These are phyloP conservation scores for Umbellularia californica DNA, from an alignment of 164 flowering plant genomes.

Conservation along the genomic window DNA sequence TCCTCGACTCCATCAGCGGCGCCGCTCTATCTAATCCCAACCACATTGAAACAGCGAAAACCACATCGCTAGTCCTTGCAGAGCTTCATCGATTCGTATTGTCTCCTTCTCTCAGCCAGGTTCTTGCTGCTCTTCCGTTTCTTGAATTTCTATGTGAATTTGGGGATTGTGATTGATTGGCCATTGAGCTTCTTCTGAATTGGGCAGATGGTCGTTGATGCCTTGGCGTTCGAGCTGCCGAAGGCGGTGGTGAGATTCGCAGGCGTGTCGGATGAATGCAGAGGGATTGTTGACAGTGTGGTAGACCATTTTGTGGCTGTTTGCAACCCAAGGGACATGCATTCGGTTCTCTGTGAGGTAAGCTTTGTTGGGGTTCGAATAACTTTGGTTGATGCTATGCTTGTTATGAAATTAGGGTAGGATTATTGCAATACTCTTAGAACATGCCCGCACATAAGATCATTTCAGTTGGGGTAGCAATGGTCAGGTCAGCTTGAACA, in stretches of 20 bases:
- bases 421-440: too few species aligned
- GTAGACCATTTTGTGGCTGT: constrained; percentile 30
- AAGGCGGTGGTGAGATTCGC: constrained; percentile 56
- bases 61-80: constrained; percentile 35
- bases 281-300: constrained; percentile 36
- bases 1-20: constrained; percentile 36
- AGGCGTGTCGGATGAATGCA: constrained; percentile 36
- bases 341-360: constrained; percentile 72
- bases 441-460: too few species aligned
- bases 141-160: not conserved
- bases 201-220: constrained; percentile 51
- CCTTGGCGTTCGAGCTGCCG: constrained; percentile 64
- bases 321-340: constrained; percentile 81
- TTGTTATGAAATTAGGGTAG: too few species aligned
- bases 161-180: not conserved
- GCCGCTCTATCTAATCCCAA: constrained; percentile 21
- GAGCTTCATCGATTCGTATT: constrained; percentile 33
- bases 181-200: not conserved
- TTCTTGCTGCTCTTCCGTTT: constrained; percentile 4
- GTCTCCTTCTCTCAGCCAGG: constrained; percentile 51
- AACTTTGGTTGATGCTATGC: not conserved
- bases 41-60: constrained; percentile 18
- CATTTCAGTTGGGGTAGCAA: too few species aligned
- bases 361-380: not conserved
- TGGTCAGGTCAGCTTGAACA: too few species aligned